Evolutionary conservation across 352 stramenopile species (phyloP).

Genomic region (Phytophthora aleatoria): DNA sequence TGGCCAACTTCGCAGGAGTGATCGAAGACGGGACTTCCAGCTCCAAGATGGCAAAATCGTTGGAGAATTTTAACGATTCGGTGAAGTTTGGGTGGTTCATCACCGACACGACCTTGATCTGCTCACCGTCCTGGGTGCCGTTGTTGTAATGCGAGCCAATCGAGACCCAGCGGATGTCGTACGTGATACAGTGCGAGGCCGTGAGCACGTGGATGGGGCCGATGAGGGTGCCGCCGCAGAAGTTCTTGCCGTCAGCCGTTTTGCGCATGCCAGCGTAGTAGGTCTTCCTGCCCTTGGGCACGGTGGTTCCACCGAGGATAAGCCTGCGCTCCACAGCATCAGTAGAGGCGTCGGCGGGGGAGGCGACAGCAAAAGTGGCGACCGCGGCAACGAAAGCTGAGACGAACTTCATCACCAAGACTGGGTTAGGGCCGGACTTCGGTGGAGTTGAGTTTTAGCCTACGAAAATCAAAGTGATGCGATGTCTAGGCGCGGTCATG

Average conservation of each 20-base stretch:
- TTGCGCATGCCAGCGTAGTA: conserved; percentile 42
- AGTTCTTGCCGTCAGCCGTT: conserved; percentile 33
- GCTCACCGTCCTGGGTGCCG: conserved; percentile 47
- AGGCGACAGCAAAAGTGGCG: conserved; percentile 8
- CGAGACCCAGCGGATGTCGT: conserved; percentile 47
- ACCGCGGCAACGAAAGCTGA: conserved; percentile 24
- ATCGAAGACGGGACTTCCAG: conserved; percentile 42
- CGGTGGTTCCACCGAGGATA: conserved; percentile 52
- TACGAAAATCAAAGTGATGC: conserved; percentile 17
- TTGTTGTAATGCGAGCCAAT: conserved; percentile 64
- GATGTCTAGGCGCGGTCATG: conserved; percentile 1
- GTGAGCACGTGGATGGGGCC: conserved; percentile 43
- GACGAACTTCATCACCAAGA: conserved; percentile 28
- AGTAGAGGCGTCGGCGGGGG: conserved; percentile 1
- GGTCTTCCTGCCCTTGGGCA: conserved; percentile 44
- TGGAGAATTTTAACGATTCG: conserved; percentile 25
- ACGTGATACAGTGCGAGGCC: conserved; percentile 50
- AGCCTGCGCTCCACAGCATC: conserved; percentile 33
- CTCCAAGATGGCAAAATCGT: conserved; percentile 67
- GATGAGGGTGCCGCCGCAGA: conserved; percentile 52
- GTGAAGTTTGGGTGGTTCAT: conserved; percentile 58
- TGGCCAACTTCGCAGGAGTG: conserved; percentile 40
- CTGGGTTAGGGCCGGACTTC: not conserved
- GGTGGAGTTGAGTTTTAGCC: conserved; percentile 7
- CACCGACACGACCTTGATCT: conserved; percentile 49